Conservation (phyloP, 1,284 basidiomycete genomes). For the Exobasidium rhododendri region DNA sequence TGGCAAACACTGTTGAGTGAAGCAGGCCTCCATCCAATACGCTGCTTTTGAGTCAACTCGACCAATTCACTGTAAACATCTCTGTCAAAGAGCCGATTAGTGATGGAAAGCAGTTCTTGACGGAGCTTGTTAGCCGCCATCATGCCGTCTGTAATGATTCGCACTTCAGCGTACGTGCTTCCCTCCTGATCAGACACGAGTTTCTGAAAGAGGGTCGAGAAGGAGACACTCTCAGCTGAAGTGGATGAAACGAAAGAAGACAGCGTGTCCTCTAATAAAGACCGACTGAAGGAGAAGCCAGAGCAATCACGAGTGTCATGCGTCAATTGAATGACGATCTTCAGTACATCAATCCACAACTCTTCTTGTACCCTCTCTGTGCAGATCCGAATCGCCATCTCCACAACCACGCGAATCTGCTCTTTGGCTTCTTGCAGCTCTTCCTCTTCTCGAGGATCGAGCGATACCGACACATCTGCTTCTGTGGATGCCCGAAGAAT, state of each 20-base stretch:
- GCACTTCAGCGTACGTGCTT: conserved; percentile 76
- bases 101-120: conserved; percentile 82
- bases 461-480: conserved; percentile 11
- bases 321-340: conserved; percentile 73
- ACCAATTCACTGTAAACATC: conserved; percentile 77
- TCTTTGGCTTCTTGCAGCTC: conserved; percentile 6
- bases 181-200: conserved; percentile 64
- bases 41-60: conserved; percentile 50
- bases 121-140: conserved; percentile 88
- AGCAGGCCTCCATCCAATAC: conserved; percentile 54
- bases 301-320: conserved; percentile 57
- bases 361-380: conserved; percentile 62
- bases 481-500: background rate
- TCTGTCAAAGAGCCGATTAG: conserved; percentile 74
- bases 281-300: background rate
- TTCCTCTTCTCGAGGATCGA: conserved; percentile 10
- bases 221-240: conserved; percentile 77
- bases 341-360: conserved; percentile 81
- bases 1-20: background rate
- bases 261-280: conserved; percentile 74
- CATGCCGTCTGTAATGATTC: conserved; percentile 86
- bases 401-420: conserved; percentile 19
- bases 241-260: conserved; percentile 76
- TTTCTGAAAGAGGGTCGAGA: conserved; percentile 84
- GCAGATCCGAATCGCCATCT: conserved; percentile 34